These are phyloP conservation scores for Stephania yunnanensis DNA, from an alignment of 164 flowering plant genomes.

Conservation along the genomic window DNA sequence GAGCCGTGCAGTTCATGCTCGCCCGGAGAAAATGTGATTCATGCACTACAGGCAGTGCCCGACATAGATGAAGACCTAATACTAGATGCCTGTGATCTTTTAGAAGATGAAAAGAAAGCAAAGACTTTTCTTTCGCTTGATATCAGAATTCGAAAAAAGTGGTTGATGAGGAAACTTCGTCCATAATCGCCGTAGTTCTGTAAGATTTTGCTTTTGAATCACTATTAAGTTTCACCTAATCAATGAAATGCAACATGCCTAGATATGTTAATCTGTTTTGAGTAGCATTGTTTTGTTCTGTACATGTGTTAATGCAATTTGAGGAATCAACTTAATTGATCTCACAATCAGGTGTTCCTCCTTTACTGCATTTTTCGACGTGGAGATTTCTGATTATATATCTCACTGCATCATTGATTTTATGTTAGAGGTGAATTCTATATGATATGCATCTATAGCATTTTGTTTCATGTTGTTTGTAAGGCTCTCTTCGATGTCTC, in stretches of 20 bases:
- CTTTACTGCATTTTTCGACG: too few species aligned
- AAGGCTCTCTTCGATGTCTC: neutral
- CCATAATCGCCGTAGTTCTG: conserved; percentile 15
- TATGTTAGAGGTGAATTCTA: neutral
- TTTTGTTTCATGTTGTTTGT: neutral
- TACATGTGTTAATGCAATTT: too few species aligned
- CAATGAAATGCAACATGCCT: neutral
- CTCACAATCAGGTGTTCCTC: too few species aligned
- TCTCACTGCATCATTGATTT: too few species aligned
- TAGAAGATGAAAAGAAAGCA: conserved; percentile 57
- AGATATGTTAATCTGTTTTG: neutral
- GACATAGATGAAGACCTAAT: conserved; percentile 60
- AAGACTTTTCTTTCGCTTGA: conserved; percentile 56
- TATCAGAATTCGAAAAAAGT: conserved; percentile 47
- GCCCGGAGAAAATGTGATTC: conserved; percentile 32
- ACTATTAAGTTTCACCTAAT: neutral
- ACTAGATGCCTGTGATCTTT: conserved; percentile 54
- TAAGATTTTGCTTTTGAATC: neutral
- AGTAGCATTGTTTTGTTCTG: neutral
- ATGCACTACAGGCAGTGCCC: conserved; percentile 47
- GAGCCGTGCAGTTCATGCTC: conserved; percentile 23
- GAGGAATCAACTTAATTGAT: too few species aligned
- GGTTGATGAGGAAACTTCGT: conserved; percentile 58
- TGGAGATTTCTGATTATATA: too few species aligned
- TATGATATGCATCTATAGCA: too few species aligned